These are phyloP conservation scores for Globisporangium emineosum DNA, from an alignment of 352 stramenopile species.

Conservation along the genomic window DNA sequence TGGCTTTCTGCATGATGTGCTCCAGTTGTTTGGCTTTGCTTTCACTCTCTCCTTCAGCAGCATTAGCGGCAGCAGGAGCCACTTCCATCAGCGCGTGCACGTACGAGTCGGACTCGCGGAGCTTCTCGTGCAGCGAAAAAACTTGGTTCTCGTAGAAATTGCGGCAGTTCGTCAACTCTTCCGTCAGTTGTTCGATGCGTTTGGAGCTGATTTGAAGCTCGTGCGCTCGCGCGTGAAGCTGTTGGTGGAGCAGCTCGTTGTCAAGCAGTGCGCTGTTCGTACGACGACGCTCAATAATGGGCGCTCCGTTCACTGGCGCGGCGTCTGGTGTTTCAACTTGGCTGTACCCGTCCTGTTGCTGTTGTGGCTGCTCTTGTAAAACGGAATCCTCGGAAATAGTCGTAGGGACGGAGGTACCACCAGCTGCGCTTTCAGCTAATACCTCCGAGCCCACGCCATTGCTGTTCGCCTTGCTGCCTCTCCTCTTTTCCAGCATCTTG, in stretches of 20 bases:
- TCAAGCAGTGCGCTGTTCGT: slow-evolving; percentile 28
- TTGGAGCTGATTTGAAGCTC: slow-evolving; percentile 42
- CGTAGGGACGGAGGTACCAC: not conserved
- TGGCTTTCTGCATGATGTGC: slow-evolving; percentile 46
- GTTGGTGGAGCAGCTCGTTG: slow-evolving; percentile 55
- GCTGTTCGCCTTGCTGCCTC: slow-evolving; percentile 9
- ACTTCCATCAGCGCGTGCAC: slow-evolving; percentile 41
- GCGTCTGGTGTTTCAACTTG: not conserved
- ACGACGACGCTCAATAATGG: not conserved
- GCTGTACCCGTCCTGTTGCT: not conserved
- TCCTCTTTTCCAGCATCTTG: slow-evolving; percentile 23
- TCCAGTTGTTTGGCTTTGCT: slow-evolving; percentile 44
- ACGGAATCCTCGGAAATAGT: slow-evolving; percentile 15
- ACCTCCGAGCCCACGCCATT: too few species aligned
- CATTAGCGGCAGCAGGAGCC: not conserved
- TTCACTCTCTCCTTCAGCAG: slow-evolving; percentile 24
- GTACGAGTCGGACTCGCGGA: slow-evolving; percentile 49
- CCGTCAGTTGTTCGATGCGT: slow-evolving; percentile 42
- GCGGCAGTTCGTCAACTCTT: slow-evolving; percentile 46
- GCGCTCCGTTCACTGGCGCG: slow-evolving; percentile 5
- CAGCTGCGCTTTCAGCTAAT: not conserved
- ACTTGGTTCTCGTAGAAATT: slow-evolving; percentile 59
- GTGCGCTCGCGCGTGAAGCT: slow-evolving; percentile 43
- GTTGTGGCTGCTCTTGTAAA: not conserved
- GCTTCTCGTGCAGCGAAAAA: slow-evolving; percentile 34